Conservation (phyloP, 2,329 filamentous ascomycete species). For the Xylaria sp. region DNA sequence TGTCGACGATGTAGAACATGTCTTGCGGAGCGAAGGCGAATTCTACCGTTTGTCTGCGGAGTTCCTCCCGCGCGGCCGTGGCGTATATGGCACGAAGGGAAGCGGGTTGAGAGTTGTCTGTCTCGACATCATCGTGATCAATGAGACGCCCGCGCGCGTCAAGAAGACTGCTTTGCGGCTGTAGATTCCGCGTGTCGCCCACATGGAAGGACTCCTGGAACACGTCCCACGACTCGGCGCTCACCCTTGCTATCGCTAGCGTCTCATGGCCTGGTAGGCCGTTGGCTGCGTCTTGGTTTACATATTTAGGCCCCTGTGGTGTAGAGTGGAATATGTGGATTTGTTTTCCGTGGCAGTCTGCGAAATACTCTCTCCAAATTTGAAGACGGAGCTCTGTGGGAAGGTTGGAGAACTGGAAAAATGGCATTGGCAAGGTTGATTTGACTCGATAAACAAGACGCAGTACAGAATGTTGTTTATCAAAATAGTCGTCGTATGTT, state of each 20-base stretch:
- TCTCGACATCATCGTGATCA: background rate
- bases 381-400: constrained; percentile 27
- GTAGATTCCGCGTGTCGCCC: constrained; percentile 14
- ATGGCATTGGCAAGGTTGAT: background rate
- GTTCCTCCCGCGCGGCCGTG: background rate
- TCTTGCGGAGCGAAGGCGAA: constrained; percentile 20
- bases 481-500: background rate
- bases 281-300: constrained; percentile 14
- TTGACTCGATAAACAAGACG: no score
- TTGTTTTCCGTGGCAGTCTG: constrained; percentile 15
- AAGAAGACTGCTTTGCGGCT: background rate
- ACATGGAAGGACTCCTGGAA: constrained; percentile 14
- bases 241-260: constrained; percentile 1
- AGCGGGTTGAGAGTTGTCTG: background rate
- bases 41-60: background rate
- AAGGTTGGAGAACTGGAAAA: constrained; percentile 18
- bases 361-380: constrained; percentile 23
- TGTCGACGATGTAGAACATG: constrained; percentile 21
- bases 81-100: constrained; percentile 5
- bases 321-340: constrained; percentile 20
- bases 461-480: no score
- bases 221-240: constrained; percentile 15
- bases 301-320: background rate
- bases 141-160: constrained; percentile 2
- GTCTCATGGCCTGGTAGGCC: constrained; percentile 3